These are phyloP conservation scores for Fusarium burgessii DNA, from an alignment of 2,329 filamentous ascomycete species.

Conservation along the genomic window DNA sequence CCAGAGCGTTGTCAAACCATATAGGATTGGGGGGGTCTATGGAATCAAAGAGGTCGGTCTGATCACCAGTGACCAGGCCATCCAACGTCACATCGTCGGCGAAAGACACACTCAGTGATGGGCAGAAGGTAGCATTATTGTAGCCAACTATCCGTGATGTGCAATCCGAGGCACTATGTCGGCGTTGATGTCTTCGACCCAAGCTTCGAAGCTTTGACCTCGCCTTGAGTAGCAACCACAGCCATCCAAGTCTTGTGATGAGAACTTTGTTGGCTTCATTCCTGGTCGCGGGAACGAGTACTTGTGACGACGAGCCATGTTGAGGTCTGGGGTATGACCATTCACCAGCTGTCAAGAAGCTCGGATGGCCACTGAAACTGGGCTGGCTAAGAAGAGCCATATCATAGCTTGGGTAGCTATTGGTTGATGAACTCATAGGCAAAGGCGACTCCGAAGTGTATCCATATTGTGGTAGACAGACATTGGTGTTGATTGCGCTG, in stretches of 20 bases:
- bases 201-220: conserved; percentile 3
- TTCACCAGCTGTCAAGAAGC: not conserved
- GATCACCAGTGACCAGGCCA: not conserved
- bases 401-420: conserved; percentile 1
- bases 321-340: not conserved
- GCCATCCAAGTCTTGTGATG: conserved; percentile 5
- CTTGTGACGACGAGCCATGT: not conserved
- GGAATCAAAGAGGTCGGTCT: not conserved
- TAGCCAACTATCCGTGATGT: not conserved
- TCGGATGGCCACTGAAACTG: not conserved
- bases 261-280: conserved; percentile 3
- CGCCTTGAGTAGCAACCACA: conserved; percentile 18
- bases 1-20: not conserved
- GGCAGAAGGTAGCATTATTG: not conserved
- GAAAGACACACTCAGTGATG: not conserved
- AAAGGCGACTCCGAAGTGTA: conserved; percentile 15
- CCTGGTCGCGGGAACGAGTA: not conserved
- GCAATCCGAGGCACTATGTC: conserved; percentile 4
- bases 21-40: not conserved
- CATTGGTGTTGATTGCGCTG: conserved; percentile 13
- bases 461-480: conserved; percentile 5
- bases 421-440: conserved; percentile 6
- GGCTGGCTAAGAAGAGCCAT: not conserved
- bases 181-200: conserved; percentile 2
- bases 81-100: not conserved